These are phyloP conservation scores for Xylariaceae sp. DNA, from an alignment of 2,329 filamentous ascomycete species.

Conservation along the genomic window DNA sequence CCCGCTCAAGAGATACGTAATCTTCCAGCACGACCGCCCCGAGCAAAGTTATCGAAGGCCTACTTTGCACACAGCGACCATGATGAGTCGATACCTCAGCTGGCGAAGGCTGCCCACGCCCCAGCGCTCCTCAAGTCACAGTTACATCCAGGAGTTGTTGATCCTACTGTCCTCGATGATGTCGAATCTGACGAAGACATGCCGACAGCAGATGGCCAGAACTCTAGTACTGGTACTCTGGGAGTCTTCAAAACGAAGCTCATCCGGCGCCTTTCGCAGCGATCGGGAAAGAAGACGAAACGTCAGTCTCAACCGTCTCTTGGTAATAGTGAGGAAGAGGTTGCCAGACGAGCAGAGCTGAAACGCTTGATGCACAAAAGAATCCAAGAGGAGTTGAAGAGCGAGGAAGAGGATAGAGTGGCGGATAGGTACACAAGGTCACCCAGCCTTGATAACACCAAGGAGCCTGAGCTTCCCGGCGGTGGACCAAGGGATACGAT, in stretches of 20 bases:
- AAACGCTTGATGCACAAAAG: conserved; percentile 50
- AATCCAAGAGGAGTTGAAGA: conserved; percentile 54
- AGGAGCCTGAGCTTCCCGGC: conserved; percentile 25
- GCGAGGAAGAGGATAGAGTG: conserved; percentile 37
- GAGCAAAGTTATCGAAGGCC: neutral
- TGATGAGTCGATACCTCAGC: conserved; percentile 16
- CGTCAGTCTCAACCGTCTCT: conserved; percentile 37
- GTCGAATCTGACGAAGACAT: conserved; percentile 33
- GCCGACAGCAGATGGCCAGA: conserved; percentile 7
- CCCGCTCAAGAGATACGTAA: neutral
- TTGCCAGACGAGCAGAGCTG: conserved; percentile 52
- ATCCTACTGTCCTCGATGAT: conserved; percentile 33
- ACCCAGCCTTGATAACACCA: conserved; percentile 23
- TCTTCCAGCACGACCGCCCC: neutral
- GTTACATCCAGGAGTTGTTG: conserved; percentile 23
- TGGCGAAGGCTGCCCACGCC: conserved; percentile 12
- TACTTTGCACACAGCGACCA: neutral
- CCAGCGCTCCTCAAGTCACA: conserved; percentile 17
- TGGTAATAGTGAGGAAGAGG: conserved; percentile 46
- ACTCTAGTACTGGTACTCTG: conserved; percentile 35
- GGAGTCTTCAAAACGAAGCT: conserved; percentile 41
- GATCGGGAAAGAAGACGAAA: conserved; percentile 30
- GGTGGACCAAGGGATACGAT: conserved; percentile 46
- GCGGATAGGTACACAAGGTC: conserved; percentile 22
- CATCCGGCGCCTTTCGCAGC: conserved; percentile 42